Evolutionary conservation across 1,284 basidiomycete species (phyloP).

Genomic region (Phellopilus nigrolimitatus): DNA sequence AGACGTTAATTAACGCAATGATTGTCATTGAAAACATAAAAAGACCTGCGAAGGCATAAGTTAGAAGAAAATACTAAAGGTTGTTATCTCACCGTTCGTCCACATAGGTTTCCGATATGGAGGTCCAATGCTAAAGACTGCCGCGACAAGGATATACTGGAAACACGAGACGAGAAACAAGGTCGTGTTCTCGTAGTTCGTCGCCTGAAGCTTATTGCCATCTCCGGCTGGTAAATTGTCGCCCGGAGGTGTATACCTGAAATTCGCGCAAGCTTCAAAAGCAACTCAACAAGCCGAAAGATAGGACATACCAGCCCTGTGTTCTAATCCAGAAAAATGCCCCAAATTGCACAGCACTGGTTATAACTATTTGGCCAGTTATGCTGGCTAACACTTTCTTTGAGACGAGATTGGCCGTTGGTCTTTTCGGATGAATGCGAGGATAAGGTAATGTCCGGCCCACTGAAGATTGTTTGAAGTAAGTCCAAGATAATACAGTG

Average conservation of each 20-base stretch:
- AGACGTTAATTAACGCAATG: slow-evolving; percentile 67
- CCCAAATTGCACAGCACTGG: slow-evolving; percentile 80
- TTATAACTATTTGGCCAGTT: slow-evolving; percentile 89
- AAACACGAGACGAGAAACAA: slow-evolving; percentile 95
- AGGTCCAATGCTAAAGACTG: slow-evolving; percentile 95
- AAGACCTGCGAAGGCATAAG: slow-evolving; percentile 46
- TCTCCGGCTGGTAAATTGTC: slow-evolving; percentile 49
- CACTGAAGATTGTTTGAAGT: slow-evolving; percentile 50
- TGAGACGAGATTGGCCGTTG: slow-evolving; percentile 94
- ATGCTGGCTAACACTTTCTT: slow-evolving; percentile 94
- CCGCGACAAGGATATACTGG: slow-evolving; percentile 97
- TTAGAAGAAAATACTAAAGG: slow-evolving; percentile 14
- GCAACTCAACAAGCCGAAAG: neutral
- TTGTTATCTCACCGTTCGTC: slow-evolving; percentile 73
- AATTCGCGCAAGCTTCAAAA: neutral
- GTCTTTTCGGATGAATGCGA: slow-evolving; percentile 83
- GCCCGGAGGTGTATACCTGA: slow-evolving; percentile 62
- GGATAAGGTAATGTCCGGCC: slow-evolving; percentile 90
- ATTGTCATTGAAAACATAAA: slow-evolving; percentile 70
- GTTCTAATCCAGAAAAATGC: slow-evolving; percentile 85
- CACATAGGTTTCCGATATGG: slow-evolving; percentile 94
- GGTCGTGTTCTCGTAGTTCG: slow-evolving; percentile 90
- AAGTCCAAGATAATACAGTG: slow-evolving; percentile 1
- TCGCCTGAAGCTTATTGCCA: slow-evolving; percentile 80
- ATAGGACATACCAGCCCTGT: slow-evolving; percentile 68